phyloP scores from a whole-genome alignment of 148 eudicot genomes.

The Cornus kousa region DNA sequence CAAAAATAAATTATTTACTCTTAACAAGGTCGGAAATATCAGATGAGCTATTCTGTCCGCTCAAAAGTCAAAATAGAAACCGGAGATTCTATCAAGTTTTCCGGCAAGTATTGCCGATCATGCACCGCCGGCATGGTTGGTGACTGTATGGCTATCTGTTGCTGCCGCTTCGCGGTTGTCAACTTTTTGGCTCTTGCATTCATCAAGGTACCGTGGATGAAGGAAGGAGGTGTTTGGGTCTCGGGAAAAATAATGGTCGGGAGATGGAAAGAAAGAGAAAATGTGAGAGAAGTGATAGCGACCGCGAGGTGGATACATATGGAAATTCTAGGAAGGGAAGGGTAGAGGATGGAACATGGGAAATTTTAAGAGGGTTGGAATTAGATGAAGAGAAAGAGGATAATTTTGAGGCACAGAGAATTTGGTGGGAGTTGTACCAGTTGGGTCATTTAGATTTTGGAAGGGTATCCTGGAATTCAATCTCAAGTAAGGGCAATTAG shows the following conservation, averaged over 20 bases:
- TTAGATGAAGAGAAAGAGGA: slow-evolving; percentile 16
- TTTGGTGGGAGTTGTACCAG: slow-evolving; percentile 72
- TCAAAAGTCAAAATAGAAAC: not conserved
- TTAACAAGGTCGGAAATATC: too few relatives aligned
- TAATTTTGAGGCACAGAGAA: slow-evolving; percentile 55
- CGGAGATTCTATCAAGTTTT: slow-evolving; percentile 51
- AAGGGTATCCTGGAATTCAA: slow-evolving; percentile 75
- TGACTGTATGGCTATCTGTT: slow-evolving; percentile 83
- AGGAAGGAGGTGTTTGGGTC: slow-evolving; percentile 52
- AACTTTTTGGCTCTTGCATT: slow-evolving; percentile 70
- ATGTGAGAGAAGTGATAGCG: slow-evolving; percentile 22
- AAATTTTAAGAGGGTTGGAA: slow-evolving; percentile 37
- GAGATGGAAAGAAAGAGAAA: slow-evolving; percentile 14
- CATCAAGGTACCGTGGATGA: slow-evolving; percentile 66
- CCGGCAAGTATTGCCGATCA: slow-evolving; percentile 70
- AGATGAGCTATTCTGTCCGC: too few relatives aligned
- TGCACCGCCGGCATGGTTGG: slow-evolving; percentile 72
- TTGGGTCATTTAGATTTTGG: slow-evolving; percentile 95
- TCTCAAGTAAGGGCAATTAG: slow-evolving; percentile 44
- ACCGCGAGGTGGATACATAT: not conserved
- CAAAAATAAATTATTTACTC: too few relatives aligned
- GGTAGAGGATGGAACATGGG: slow-evolving; percentile 28
- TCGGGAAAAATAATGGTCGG: slow-evolving; percentile 11
- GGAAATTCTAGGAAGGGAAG: slow-evolving; percentile 17
- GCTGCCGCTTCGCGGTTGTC: slow-evolving; percentile 81